Evolutionary conservation across 2,329 filamentous ascomycete species (phyloP).

Genomic region (Aspergillus ustus): DNA sequence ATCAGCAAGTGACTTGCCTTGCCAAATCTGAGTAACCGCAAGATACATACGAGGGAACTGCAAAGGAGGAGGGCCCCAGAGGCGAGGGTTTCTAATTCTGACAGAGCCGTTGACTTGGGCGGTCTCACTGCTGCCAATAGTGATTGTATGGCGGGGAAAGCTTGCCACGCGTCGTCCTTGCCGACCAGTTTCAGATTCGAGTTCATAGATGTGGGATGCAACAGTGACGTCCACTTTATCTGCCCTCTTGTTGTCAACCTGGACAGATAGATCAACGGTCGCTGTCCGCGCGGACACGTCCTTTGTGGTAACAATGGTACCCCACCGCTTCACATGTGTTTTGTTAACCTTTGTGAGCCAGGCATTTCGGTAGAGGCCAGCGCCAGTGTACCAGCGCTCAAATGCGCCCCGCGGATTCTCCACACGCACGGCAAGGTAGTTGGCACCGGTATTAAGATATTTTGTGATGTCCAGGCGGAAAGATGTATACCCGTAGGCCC

Average conservation of each 20-base stretch:
- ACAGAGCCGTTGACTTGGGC: not conserved
- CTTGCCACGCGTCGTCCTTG: not conserved
- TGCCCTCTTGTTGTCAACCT: not conserved
- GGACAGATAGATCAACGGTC: not conserved
- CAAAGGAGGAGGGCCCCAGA: constrained; percentile 4
- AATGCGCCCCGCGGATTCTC: constrained; percentile 7
- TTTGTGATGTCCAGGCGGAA: constrained; percentile 6
- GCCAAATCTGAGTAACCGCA: not conserved
- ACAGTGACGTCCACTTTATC: not conserved
- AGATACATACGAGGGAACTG: constrained; percentile 6
- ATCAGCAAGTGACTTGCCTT: not conserved
- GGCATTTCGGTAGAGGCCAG: constrained; percentile 12
- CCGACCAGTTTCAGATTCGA: not conserved
- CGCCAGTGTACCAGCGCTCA: constrained; percentile 14
- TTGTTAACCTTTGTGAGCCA: constrained; percentile 11
- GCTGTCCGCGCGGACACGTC: not conserved
- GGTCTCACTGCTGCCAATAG: not conserved
- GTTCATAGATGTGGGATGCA: not conserved
- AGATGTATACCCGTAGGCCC: constrained; percentile 12
- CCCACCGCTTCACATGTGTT: constrained; percentile 6
- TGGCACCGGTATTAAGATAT: constrained; percentile 2
- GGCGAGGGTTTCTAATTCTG: not conserved
- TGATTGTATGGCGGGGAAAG: too few relatives aligned
- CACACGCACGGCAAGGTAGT: constrained; percentile 9
- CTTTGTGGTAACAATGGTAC: constrained; percentile 4